These are phyloP conservation scores for Dothideomycetidae sp. DNA, from an alignment of 2,329 filamentous ascomycete species.

Conservation along the genomic window DNA sequence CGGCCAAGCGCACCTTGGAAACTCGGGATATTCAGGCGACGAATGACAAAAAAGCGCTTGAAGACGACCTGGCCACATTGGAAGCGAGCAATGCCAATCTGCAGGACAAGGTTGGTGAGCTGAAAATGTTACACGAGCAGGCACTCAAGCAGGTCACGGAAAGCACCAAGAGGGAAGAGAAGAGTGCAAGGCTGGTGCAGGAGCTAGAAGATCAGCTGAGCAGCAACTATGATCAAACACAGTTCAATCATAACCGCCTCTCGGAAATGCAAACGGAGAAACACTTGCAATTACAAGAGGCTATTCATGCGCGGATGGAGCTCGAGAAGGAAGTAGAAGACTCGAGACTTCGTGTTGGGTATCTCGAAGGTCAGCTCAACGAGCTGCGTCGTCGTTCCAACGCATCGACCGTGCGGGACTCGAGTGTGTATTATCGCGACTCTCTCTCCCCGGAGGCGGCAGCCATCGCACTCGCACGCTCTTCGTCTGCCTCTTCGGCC, in stretches of 20 bases:
- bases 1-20: slow-evolving; percentile 32
- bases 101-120: slow-evolving; percentile 31
- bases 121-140: slow-evolving; percentile 37
- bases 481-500: slow-evolving; percentile 35
- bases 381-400: slow-evolving; percentile 29
- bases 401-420: slow-evolving; percentile 14
- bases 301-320: slow-evolving; percentile 28
- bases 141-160: slow-evolving; percentile 43
- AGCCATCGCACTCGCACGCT: slow-evolving; percentile 33
- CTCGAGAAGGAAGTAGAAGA: slow-evolving; percentile 57
- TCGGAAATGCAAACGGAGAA: slow-evolving; percentile 47
- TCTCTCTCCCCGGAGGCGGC: slow-evolving; percentile 32
- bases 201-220: slow-evolving; percentile 95
- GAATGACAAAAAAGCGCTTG: slow-evolving; percentile 28
- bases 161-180: slow-evolving; percentile 57
- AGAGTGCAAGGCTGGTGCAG: slow-evolving; percentile 81
- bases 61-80: slow-evolving; percentile 30
- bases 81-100: slow-evolving; percentile 26
- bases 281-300: slow-evolving; percentile 28
- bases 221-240: slow-evolving; percentile 86
- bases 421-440: slow-evolving; percentile 26
- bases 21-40: slow-evolving; percentile 29
- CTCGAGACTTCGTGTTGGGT: slow-evolving; percentile 56
- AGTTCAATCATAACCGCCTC: slow-evolving; percentile 68
- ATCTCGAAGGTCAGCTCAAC: slow-evolving; percentile 58